Conservation (phyloP, 495 filamentous ascomycete species). For the Achaetomiella virescens region DNA sequence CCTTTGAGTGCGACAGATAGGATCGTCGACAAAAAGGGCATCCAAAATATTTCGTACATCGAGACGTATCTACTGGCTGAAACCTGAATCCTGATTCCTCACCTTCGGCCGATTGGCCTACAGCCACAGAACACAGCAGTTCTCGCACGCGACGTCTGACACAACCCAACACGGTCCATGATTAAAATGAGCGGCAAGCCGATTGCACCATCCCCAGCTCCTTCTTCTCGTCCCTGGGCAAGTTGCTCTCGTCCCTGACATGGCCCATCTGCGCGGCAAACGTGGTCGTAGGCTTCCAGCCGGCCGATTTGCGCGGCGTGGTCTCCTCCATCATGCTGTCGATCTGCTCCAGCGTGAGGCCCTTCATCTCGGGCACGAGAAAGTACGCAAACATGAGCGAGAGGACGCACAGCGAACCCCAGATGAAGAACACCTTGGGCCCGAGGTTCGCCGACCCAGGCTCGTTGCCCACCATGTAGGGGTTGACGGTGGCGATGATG, state of each 20-base stretch:
- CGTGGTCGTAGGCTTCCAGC: slow-evolving; percentile 64
- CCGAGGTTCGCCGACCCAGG: slow-evolving; percentile 62
- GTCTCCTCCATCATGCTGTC: slow-evolving; percentile 83
- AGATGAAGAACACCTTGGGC: slow-evolving; percentile 72
- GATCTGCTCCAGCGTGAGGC: slow-evolving; percentile 79
- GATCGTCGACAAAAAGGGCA: too few species aligned
- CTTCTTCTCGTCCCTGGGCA: background rate
- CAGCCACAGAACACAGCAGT: background rate
- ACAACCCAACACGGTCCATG: too few species aligned
- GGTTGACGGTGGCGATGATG: slow-evolving; percentile 64
- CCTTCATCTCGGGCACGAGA: slow-evolving; percentile 79
- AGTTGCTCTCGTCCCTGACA: background rate
- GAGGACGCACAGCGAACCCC: slow-evolving; percentile 59
- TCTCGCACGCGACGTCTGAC: too few species aligned
- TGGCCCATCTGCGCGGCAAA: slow-evolving; percentile 49
- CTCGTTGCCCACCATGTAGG: slow-evolving; percentile 63
- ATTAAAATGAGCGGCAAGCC: background rate
- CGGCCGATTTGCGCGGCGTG: slow-evolving; percentile 55
- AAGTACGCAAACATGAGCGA: slow-evolving; percentile 68
- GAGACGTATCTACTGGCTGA: too few species aligned
- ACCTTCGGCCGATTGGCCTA: background rate
- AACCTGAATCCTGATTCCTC: too few species aligned
- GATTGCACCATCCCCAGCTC: background rate
- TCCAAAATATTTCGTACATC: too few species aligned
- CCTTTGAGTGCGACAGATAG: too few species aligned